Evolutionary conservation across 768 basidiomycete genomes (phyloP), one percentile per base, ranked within the genome.

Genomic region (Polyporus arcularius): DNA sequence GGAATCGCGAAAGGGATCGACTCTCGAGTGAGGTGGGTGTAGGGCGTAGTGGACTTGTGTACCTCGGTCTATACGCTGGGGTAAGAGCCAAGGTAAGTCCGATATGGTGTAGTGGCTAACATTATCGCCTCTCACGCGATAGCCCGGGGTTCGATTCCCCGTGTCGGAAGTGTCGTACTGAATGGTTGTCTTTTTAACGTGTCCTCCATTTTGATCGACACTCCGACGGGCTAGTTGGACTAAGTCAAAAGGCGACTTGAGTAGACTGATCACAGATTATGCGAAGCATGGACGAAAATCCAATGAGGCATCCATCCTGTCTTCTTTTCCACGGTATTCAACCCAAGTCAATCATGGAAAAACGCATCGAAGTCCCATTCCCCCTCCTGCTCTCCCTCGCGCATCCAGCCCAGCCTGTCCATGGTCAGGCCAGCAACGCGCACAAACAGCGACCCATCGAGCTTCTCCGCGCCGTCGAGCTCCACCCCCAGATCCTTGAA

Each of bases 361-460:
- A 76, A 73, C 4, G 72, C 74, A 2, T 71, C 65, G 0, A 67
- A 52, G 53, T 71, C 64, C 64, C 74, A 79, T 1, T 48, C 64
- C 8, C 53, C 58, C 14, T 52, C 43, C 11, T 69, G 59, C 57
- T 74, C 28, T 0, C 76, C 78, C 57, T 80, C 78, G 14, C 76
- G 67, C 65, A 70, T 76, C 78, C 77, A 79, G 12, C 79, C 79
- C 10, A 75, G 45, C 28, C 67, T 66, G 42, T 75, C 69, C 28
- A 68, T 64, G 0, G 73, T 75, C 47, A 77, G 45, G 61, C 79
- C 79, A 5, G 85, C 86, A 0, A 76, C 74, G 40, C 86, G 75
- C 30, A 85, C 65, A 66, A 90, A 90, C 53, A 90, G 65, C 16
- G 80, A 80, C 15, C 88, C 88, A 67, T 89, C 88, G 16, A 82